Evolutionary conservation across 1,284 basidiomycete species (phyloP), one percentile per base, ranked within the genome.

Genomic region (Cryptococcus depauperatus): DNA sequence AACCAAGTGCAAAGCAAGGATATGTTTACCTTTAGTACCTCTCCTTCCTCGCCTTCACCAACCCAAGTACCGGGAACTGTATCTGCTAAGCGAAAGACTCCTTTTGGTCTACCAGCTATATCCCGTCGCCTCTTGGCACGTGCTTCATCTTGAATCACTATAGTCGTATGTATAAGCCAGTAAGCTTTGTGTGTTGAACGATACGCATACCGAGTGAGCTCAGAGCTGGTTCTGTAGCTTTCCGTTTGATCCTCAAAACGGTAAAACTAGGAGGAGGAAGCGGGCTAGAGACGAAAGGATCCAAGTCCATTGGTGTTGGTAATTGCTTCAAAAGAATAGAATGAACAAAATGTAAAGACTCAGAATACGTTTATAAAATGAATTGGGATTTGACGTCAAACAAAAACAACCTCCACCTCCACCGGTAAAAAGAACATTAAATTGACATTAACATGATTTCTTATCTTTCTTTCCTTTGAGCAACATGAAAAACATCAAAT

Each of bases 171-270:
- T 22, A 33, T 29, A 13, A 40, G 32, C 30, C 16, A 16, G 35
- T 14, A 21, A 8, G 33, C 29, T 16, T 29, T 14, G 1, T 35
- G 19, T 32, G 9, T 6, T n/a, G 32, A n/a, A 29, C 21, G 5
- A 23, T 25, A 21, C 21, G 52, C 55, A 43, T 35, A 71, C 71
- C 66, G 4, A 73, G 55, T 2, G 67, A 68, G 4, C 66, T 64
- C 6, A 71, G 55, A 3, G 70, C 68, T 1, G 62, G 46, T n/a
- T 71, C 68, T 2, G 62, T 71, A 10, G 68, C 66, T 50, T 71
- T 71, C 4, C 71, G 58, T 57, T 73, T 73, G 63, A 73, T 71
- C 9, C 70, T 52, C 30, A 73, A 55, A 22, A 73, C 66, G 13
- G 69, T 70, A 43, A 61, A 64, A n/a, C 49, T 45, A 37, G 51